Conservation (phyloP, 2,329 filamentous ascomycete species). For the Fusarium denticulatum region DNA sequence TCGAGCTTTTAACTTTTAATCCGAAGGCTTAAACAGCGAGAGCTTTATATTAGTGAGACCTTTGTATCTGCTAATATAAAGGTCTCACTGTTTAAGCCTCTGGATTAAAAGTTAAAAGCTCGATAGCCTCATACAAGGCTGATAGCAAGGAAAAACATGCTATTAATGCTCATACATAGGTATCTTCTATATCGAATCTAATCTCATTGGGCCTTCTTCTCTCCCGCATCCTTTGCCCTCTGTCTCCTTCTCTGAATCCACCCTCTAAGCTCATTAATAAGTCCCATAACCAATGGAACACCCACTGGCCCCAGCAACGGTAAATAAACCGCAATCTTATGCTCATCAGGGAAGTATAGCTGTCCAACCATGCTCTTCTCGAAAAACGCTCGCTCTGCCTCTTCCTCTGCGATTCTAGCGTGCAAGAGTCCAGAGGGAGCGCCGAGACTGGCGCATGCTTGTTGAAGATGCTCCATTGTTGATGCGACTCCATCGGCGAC, state of each 20-base stretch:
- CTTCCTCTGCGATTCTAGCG: slow-evolving; percentile 84
- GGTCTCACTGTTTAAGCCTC: neutral
- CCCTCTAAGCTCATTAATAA: slow-evolving; percentile 81
- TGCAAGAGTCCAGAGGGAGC: slow-evolving; percentile 76
- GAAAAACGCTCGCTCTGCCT: slow-evolving; percentile 95
- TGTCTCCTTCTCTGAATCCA: slow-evolving; percentile 62
- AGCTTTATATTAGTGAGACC: too few relatives aligned
- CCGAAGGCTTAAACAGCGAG: neutral
- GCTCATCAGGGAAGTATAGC: slow-evolving; percentile 98
- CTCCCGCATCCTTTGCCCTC: slow-evolving; percentile 52
- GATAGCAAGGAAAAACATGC: neutral
- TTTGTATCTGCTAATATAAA: neutral
- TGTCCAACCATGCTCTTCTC: slow-evolving; percentile 99
- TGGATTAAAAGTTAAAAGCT: neutral
- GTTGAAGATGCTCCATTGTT: slow-evolving; percentile 79
- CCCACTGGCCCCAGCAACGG: slow-evolving; percentile 90
- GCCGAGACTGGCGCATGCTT: slow-evolving; percentile 78
- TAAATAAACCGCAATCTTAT: slow-evolving; percentile 96
- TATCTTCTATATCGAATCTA: slow-evolving; percentile 13
- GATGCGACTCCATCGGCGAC: slow-evolving; percentile 87
- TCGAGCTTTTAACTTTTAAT: neutral
- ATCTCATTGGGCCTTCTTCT: slow-evolving; percentile 50
- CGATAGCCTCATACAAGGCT: neutral
- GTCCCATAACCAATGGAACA: slow-evolving; percentile 85
- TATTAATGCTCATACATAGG: slow-evolving; percentile 24